Evolutionary conservation across 2,329 filamentous ascomycete genomes (phyloP).

Genomic region (Zasmidium citrigriseum): DNA sequence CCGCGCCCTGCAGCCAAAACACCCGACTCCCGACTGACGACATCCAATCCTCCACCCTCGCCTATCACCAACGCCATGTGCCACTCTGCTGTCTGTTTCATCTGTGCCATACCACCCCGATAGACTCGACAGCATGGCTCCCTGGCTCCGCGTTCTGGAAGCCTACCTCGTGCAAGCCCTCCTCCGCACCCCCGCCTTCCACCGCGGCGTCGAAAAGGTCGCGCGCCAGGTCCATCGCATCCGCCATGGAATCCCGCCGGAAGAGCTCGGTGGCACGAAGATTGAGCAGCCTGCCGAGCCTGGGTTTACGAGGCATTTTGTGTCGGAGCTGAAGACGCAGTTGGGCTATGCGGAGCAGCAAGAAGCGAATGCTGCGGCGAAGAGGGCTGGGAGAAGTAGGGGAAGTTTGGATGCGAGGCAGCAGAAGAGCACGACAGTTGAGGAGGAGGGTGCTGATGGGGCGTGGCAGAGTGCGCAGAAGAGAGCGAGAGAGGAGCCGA

Average conservation of each 20-base stretch:
- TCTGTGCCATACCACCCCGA: too few species aligned
- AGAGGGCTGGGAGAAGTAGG: too few species aligned
- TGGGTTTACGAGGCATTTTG: slow-evolving; percentile 52
- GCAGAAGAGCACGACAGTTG: slow-evolving; percentile 6
- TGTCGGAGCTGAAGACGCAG: slow-evolving; percentile 50
- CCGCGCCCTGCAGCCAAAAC: not conserved
- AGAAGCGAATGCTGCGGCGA: slow-evolving; percentile 17
- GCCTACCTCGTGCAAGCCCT: slow-evolving; percentile 45
- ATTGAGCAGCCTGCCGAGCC: slow-evolving; percentile 41
- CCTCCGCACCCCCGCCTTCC: slow-evolving; percentile 56
- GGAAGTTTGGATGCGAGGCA: slow-evolving; percentile 23
- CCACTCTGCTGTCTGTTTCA: not conserved
- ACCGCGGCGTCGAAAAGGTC: slow-evolving; percentile 53
- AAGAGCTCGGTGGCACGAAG: slow-evolving; percentile 51
- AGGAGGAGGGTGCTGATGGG: slow-evolving; percentile 24
- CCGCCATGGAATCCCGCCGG: slow-evolving; percentile 49
- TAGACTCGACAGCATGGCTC: slow-evolving; percentile 26
- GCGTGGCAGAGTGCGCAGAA: slow-evolving; percentile 29
- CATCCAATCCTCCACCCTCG: not conserved
- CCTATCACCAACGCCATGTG: not conserved
- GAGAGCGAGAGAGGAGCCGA: slow-evolving; percentile 14
- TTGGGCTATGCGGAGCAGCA: slow-evolving; percentile 29
- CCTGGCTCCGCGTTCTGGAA: slow-evolving; percentile 43
- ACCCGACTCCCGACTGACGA: not conserved
- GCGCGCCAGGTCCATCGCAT: slow-evolving; percentile 50